Evolutionary conservation across 2,329 filamentous ascomycete species (phyloP).

Genomic region (Metarhizium humberi): DNA sequence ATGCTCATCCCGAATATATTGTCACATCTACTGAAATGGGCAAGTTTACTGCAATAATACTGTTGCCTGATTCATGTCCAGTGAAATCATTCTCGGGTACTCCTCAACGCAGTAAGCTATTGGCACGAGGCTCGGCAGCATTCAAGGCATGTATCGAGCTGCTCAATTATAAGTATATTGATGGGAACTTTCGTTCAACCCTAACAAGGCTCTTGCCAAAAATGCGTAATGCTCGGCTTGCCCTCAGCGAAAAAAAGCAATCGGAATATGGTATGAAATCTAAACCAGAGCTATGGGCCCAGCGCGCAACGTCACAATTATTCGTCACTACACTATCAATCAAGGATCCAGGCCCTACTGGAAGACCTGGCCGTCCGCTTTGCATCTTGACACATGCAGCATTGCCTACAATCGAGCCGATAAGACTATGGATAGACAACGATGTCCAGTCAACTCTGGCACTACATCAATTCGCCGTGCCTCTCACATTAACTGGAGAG

Average conservation of each 20-base stretch:
- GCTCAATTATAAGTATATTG: slow-evolving; percentile 54
- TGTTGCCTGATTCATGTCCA: slow-evolving; percentile 67
- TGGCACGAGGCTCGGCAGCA: slow-evolving; percentile 82
- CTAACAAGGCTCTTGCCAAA: slow-evolving; percentile 62
- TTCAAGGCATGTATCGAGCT: slow-evolving; percentile 73
- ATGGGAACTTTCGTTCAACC: slow-evolving; percentile 64
- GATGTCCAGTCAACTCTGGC: neutral
- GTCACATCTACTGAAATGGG: slow-evolving; percentile 37
- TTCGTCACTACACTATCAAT: slow-evolving; percentile 56
- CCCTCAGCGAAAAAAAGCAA: slow-evolving; percentile 69
- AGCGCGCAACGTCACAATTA: slow-evolving; percentile 36
- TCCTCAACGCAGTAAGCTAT: slow-evolving; percentile 57
- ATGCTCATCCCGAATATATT: slow-evolving; percentile 47
- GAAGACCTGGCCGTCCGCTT: slow-evolving; percentile 52
- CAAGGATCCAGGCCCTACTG: slow-evolving; percentile 43
- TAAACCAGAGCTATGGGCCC: slow-evolving; percentile 69
- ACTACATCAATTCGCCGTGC: neutral
- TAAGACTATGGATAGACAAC: slow-evolving; percentile 56
- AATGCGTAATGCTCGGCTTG: slow-evolving; percentile 81
- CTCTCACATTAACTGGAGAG: slow-evolving; percentile 23
- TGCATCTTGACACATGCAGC: slow-evolving; percentile 59
- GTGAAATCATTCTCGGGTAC: slow-evolving; percentile 57
- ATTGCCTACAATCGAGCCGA: slow-evolving; percentile 56
- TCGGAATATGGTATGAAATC: slow-evolving; percentile 66
- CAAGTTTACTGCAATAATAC: slow-evolving; percentile 66